Base-by-base conservation (phyloP, 192 early-diverging fungal species). In the Backusella tuberculispora region DNA sequence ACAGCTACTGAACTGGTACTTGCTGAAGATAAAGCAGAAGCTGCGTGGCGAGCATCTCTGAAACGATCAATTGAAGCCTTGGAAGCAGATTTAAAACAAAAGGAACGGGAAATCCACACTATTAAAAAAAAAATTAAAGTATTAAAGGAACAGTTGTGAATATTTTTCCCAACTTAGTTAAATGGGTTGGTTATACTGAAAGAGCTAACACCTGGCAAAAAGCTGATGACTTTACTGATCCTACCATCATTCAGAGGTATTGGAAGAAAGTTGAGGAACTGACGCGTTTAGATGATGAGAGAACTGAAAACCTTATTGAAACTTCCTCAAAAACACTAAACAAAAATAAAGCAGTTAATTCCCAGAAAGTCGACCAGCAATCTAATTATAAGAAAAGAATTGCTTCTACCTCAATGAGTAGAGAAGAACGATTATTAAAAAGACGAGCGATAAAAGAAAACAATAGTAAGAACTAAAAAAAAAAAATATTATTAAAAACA, bases 131-230 rank as follows among this genome's bases (percentile, higher is more conserved):
- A 68, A 65, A 26, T 68, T 17, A 68, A 43, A 67, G 40, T 68
- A 68, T 68, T 68, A 68, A 68, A 68, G 13, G 67, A 69, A 69
- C 42, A 69, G 44, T 69, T 69, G 44, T 69, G 13, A n/a, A 69
- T 44, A 46, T 43, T 69, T 69, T 69, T 46, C 67, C 67, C 26
- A n/a, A 42, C 48, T 50, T 50, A 12, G 48, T 50, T 4, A 50
- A 50, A 50, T 50, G 48, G 48, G 19, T n/a, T 13, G 48, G 48
- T 50, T 50, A 50, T 19, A 12, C 3, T 50, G 48, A 50, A 50
- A 50, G 48, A 12, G 15, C 12, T 14, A 50, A 50, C 13, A 50
- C 48, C 19, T 50, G 48, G 48, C 48, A 50, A 50, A 50, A 50
- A 19, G 48, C 48, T 50, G 48, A 19, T 4, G 48, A 50, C 48